These are phyloP conservation scores for Prunus campanulata DNA, from an alignment of 306 rosid species.

Conservation along the genomic window DNA sequence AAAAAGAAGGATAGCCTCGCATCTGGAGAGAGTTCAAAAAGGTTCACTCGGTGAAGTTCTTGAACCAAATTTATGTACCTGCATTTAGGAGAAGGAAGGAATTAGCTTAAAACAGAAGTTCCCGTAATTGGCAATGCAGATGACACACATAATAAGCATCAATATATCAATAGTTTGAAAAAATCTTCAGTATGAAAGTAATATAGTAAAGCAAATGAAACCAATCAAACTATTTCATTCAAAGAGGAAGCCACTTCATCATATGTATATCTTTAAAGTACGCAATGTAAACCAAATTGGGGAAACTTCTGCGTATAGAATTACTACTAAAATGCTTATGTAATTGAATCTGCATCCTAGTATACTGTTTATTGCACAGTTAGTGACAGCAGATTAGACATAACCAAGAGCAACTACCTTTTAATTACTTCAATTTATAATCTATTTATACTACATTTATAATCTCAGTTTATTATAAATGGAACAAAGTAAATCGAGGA, in stretches of 20 bases:
- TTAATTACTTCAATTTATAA: neutral
- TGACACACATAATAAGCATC: neutral
- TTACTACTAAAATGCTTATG: neutral
- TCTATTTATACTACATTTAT: neutral
- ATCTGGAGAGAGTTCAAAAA: slow-evolving; percentile 53
- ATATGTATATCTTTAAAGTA: neutral
- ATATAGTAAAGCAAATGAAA: neutral
- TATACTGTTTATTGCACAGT: neutral
- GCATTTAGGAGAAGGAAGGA: slow-evolving; percentile 11
- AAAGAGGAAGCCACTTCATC: neutral
- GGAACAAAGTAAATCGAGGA: neutral
- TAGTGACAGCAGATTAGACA: neutral
- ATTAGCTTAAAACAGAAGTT: neutral
- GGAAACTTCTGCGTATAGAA: neutral
- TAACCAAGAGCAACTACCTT: neutral
- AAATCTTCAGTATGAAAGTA: neutral
- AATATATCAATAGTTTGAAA: neutral
- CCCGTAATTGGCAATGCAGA: neutral
- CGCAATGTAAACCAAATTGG: neutral
- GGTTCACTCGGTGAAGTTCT: slow-evolving; percentile 79
- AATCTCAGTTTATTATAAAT: neutral
- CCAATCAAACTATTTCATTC: neutral
- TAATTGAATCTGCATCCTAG: neutral
- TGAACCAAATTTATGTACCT: slow-evolving; percentile 73
- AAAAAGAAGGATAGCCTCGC: slow-evolving; percentile 82